A percentile compares a stretch with the other conserved stretches of the same genome.
Evolutionary conservation across 2,329 filamentous ascomycete species (phyloP).

Genomic region (Stachybotrys echinatus): DNA sequence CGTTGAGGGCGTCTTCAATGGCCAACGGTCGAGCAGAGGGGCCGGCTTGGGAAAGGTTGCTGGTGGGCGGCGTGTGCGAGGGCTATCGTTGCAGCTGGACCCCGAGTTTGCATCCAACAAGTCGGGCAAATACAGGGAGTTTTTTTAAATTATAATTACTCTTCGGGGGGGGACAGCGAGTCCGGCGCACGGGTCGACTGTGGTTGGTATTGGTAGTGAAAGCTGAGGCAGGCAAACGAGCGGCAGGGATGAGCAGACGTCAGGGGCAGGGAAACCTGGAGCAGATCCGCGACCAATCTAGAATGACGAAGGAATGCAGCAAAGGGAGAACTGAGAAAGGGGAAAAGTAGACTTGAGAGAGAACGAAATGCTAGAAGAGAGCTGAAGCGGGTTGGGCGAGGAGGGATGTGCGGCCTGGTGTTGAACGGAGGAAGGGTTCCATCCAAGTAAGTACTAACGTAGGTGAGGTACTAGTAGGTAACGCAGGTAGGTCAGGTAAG

Average conservation of each 20-base stretch:
- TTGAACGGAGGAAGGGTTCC: neutral
- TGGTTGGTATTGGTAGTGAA: neutral
- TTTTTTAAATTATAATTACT: neutral
- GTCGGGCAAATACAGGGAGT: neutral
- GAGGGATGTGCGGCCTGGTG: neutral
- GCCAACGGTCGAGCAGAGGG: neutral
- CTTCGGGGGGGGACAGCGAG: neutral
- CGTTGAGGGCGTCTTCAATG: no score
- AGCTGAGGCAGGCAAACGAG: neutral
- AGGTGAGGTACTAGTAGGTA: no score
- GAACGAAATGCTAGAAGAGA: neutral
- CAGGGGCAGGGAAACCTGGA: neutral
- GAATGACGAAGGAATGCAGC: neutral
- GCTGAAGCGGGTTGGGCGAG: neutral
- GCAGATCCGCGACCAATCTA: neutral
- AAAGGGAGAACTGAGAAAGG: neutral
- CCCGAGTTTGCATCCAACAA: neutral
- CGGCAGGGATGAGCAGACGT: neutral
- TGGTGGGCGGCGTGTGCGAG: neutral
- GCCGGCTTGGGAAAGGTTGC: neutral
- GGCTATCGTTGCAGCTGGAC: no score
- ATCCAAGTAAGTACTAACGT: no score
- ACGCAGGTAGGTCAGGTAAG: no score
- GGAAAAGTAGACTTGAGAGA: no score
- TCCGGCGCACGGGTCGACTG: neutral